These are phyloP conservation scores for Phytophthora pseudosyringae DNA, from an alignment of 352 stramenopile species.

Conservation along the genomic window DNA sequence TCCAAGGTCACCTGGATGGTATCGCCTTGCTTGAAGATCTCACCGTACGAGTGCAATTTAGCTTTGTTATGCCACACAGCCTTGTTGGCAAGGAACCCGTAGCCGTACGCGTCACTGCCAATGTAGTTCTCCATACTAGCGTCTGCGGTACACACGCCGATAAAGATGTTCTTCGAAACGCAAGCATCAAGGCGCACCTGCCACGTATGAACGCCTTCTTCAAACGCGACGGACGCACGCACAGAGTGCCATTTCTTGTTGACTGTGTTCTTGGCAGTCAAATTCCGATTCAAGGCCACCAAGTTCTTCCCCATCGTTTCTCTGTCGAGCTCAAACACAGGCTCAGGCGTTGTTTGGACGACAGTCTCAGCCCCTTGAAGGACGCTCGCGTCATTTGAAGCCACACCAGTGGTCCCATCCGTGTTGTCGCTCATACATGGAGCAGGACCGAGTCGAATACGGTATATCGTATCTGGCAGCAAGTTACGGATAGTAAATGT, in stretches of 20 bases:
- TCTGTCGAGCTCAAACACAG: conserved; percentile 76
- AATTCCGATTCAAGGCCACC: conserved; percentile 68
- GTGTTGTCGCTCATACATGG: conserved; percentile 4
- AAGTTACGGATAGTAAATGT: conserved; percentile 51
- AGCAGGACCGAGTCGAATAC: conserved; percentile 35
- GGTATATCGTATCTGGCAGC: conserved; percentile 53
- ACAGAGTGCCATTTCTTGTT: conserved; percentile 94
- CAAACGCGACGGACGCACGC: conserved; percentile 69
- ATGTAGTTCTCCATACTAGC: conserved; percentile 91
- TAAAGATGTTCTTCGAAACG: conserved; percentile 93
- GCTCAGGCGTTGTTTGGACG: conserved; percentile 62
- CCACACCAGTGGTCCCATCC: neutral
- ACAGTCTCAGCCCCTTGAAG: conserved; percentile 24
- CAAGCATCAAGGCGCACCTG: conserved; percentile 89
- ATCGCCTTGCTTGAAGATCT: conserved; percentile 93
- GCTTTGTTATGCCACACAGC: conserved; percentile 93
- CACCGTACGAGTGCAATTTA: conserved; percentile 89
- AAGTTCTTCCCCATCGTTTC: conserved; percentile 80
- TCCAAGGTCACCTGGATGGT: conserved; percentile 86
- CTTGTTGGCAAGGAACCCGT: conserved; percentile 92
- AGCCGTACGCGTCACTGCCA: conserved; percentile 87
- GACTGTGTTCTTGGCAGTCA: conserved; percentile 83
- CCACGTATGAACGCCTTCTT: conserved; percentile 86
- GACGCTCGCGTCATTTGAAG: neutral
- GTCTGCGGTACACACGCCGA: conserved; percentile 78